Evolutionary conservation across 345 rosid species (phyloP).

Genomic region (Citrus unshiu): DNA sequence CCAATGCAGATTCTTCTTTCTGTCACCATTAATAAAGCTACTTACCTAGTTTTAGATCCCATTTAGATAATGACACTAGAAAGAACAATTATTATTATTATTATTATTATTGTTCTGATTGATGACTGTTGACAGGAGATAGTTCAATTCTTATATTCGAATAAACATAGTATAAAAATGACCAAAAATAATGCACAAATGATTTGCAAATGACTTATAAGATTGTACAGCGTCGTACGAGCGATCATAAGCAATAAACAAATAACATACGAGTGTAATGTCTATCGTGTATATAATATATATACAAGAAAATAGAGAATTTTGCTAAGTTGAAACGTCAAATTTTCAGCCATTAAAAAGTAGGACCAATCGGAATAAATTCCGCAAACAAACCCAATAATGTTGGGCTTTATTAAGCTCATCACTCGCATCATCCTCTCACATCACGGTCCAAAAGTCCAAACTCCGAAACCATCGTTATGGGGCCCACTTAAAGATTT

Average conservation of each 20-base stretch:
- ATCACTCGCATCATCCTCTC: neutral
- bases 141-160: no score
- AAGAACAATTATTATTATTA: neutral
- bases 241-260: no score
- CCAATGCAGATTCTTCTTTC: neutral
- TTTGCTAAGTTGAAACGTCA: no score
- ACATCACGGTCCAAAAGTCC: neutral
- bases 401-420: neutral
- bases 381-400: neutral
- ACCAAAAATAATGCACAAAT: no score
- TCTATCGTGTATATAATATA: no score
- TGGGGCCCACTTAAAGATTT: neutral
- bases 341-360: no score
- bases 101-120: neutral
- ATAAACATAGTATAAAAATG: no score
- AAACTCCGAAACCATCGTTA: neutral
- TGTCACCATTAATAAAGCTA: neutral
- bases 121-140: neutral
- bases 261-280: no score
- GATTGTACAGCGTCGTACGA: no score
- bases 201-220: no score
- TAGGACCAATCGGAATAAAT: neutral
- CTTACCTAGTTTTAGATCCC: neutral
- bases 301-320: no score
- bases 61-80: neutral